A percentile compares a stretch with the other conserved stretches of the same genome.
These are phyloP conservation scores for Knoxia roxburghii DNA, from an alignment of 257 asterid species.

Conservation along the genomic window DNA sequence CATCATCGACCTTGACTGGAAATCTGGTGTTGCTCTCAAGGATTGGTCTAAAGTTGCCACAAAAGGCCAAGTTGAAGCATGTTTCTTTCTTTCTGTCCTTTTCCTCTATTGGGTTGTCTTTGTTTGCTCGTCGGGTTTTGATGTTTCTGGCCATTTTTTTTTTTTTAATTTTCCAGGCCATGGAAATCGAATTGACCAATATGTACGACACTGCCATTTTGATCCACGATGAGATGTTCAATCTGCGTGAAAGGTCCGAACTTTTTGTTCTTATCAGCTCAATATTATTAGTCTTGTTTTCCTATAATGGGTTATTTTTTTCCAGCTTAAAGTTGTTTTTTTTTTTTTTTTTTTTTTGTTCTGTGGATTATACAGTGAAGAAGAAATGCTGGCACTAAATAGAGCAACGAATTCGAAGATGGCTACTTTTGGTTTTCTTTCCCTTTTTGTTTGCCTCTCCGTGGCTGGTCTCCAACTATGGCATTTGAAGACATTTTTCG, in stretches of 20 bases:
- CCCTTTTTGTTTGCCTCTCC: conserved; percentile 22
- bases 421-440: conserved; percentile 16
- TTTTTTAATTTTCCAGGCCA: conserved; percentile 9
- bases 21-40: not conserved
- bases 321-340: too few relatives aligned
- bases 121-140: not conserved
- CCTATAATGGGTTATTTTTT: too few relatives aligned
- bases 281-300: too few relatives aligned
- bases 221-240: conserved; percentile 28
- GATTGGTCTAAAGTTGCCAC: conserved; percentile 8
- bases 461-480: conserved; percentile 31
- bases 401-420: conserved; percentile 27
- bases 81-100: not conserved
- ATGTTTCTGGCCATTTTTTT: not conserved
- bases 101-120: not conserved
- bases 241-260: conserved; percentile 25
- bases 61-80: conserved; percentile 1
- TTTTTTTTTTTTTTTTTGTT: too few relatives aligned
- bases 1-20: conserved; percentile 1
- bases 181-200: conserved; percentile 27
- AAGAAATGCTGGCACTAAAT: conserved; percentile 28
- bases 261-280: too few relatives aligned
- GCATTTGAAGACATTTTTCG: conserved; percentile 30
- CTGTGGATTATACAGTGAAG: conserved; percentile 24
- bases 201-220: conserved; percentile 20